Conservation (phyloP, 495 filamentous ascomycete species). For the Chaetomium fimeti region DNA sequence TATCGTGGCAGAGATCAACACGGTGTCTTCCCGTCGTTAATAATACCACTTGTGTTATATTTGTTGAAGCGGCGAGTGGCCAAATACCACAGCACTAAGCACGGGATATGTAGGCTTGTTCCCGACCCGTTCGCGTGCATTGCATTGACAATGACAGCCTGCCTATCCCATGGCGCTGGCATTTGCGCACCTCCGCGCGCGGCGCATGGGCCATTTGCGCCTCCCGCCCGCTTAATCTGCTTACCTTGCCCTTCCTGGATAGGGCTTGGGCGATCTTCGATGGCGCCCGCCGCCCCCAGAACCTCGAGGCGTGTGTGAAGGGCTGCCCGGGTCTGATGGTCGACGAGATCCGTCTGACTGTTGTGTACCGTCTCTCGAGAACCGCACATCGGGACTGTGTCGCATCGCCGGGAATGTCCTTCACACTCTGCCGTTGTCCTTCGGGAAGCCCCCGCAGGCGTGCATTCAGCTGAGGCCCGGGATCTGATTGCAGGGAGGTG, state of each 20-base stretch:
- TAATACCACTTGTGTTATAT: background rate
- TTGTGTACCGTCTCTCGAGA: background rate
- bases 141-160: constrained; percentile 10
- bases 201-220: constrained; percentile 28
- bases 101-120: background rate
- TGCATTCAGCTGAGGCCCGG: constrained; percentile 18
- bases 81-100: background rate
- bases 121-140: constrained; percentile 15
- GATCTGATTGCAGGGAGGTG: constrained; percentile 19
- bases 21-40: background rate
- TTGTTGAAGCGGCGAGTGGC: background rate
- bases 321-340: background rate
- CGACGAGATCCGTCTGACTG: background rate
- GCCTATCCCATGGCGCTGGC: constrained; percentile 16
- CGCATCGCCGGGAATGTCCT: background rate
- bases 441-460: background rate
- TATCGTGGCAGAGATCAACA: background rate
- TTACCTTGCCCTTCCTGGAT: constrained; percentile 10
- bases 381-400: background rate
- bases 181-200: constrained; percentile 18
- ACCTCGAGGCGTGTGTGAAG: constrained; percentile 1
- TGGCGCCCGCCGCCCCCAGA: constrained; percentile 18
- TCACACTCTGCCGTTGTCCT: background rate
- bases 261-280: constrained; percentile 21
- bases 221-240: constrained; percentile 28